Percentiles rank a stretch among this genome's conserved stretches.
Conservation (phyloP, 140 eudicot species). For the Bidens hawaiensis region DNA sequence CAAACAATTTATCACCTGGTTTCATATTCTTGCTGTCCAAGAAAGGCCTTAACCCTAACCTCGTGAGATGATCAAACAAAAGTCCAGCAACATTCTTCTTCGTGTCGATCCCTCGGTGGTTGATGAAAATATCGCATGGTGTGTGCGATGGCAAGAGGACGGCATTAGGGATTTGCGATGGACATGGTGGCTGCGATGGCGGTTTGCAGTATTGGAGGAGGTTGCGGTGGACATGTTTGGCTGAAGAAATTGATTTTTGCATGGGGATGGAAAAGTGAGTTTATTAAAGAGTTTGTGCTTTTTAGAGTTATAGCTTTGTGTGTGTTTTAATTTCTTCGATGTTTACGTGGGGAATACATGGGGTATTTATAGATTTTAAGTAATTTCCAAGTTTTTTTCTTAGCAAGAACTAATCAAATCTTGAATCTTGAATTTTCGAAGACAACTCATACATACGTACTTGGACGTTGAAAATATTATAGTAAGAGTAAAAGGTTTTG, state of each 20-base stretch:
- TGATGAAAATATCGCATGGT: constrained; percentile 71
- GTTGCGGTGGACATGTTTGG: constrained; percentile 25
- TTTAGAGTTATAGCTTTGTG: neutral
- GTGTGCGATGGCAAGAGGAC: neutral
- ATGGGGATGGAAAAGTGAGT: constrained; percentile 28
- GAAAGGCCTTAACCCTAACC: constrained; percentile 52
- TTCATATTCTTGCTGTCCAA: constrained; percentile 82
- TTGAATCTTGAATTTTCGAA: constrained; percentile 36
- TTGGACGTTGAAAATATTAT: constrained; percentile 21
- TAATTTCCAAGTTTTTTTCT: constrained; percentile 1
- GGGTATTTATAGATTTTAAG: constrained; percentile 14
- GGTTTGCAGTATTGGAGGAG: constrained; percentile 26
- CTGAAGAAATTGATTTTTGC: constrained; percentile 57
- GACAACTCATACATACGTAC: constrained; percentile 28
- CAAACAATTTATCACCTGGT: constrained; percentile 74
- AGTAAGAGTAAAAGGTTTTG: constrained; percentile 46
- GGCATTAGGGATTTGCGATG: too few species aligned
- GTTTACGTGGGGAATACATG: neutral
- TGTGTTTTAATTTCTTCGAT: neutral
- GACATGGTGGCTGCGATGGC: too few species aligned
- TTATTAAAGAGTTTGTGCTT: neutral
- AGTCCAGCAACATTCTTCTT: constrained; percentile 65
- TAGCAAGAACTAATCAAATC: constrained; percentile 9
- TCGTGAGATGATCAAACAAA: constrained; percentile 45
- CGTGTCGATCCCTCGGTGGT: constrained; percentile 85